Percentiles rank a stretch among this genome's conserved stretches.
Evolutionary conservation across 2,329 filamentous ascomycete genomes (phyloP).

Genomic region (Penicillium decumbens): DNA sequence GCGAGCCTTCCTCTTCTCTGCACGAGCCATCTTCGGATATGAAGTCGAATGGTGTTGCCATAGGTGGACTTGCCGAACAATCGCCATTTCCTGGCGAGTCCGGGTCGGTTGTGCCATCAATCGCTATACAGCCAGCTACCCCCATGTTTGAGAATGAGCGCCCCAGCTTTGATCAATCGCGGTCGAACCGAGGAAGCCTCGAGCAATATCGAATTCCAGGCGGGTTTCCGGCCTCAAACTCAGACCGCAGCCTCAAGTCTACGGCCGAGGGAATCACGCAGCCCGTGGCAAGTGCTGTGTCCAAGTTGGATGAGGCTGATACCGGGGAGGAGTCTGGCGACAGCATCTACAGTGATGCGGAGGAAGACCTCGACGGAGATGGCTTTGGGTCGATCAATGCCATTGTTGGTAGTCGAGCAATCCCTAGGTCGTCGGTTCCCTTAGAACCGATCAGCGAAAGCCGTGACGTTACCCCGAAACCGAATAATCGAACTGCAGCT

Average conservation of each 20-base stretch:
- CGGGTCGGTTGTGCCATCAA: constrained; percentile 36
- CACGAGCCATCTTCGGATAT: not conserved
- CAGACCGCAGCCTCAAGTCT: constrained; percentile 20
- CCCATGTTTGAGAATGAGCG: constrained; percentile 40
- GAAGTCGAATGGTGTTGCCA: constrained; percentile 6
- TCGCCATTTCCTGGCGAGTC: constrained; percentile 8
- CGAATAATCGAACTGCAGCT: constrained; percentile 8
- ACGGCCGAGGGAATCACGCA: constrained; percentile 5
- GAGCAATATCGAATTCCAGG: constrained; percentile 55
- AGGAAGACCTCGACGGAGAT: constrained; percentile 41
- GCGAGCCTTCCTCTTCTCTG: not conserved
- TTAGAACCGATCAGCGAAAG: constrained; percentile 9
- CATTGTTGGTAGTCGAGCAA: constrained; percentile 39
- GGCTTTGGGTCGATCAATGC: constrained; percentile 50
- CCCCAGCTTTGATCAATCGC: constrained; percentile 20
- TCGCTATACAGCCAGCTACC: constrained; percentile 47
- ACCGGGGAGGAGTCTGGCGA: constrained; percentile 40
- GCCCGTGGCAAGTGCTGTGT: constrained; percentile 11
- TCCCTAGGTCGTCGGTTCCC: constrained; percentile 13
- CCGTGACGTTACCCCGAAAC: constrained; percentile 17
- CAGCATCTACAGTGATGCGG: constrained; percentile 48
- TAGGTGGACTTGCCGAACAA: constrained; percentile 5
- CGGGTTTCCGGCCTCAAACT: constrained; percentile 48
- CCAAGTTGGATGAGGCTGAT: constrained; percentile 21
- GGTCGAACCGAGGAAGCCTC: constrained; percentile 34